Evolutionary conservation across 202 grass and related monocot genomes (phyloP), one percentile per base, ranked within the genome.

Genomic region (Dendrocalamus latiflorus): DNA sequence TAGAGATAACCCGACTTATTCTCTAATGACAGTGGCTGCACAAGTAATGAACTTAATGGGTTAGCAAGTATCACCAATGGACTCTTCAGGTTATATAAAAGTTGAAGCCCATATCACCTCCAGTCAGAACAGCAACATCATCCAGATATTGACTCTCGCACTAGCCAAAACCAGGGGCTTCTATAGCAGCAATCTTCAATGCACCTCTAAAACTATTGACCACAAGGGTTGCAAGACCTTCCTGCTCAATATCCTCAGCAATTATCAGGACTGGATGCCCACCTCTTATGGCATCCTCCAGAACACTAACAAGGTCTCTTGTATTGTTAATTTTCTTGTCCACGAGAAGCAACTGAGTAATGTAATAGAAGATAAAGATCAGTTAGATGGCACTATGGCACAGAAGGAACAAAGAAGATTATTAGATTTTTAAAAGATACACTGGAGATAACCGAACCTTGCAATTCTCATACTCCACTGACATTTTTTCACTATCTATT

Each of bases 401-500:
- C n/a, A n/a, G n/a, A n/a, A n/a, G n/a, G n/a, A n/a, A n/a, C n/a
- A n/a, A n/a, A n/a, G n/a, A n/a, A n/a, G 33, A 49, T 16, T 49
- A 13, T 12, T 45, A 45, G 2, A 45, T 13, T 12, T 45, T 45
- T 12, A 45, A 12, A 45, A 45, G 11, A 11, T 4, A n/a, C n/a
- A n/a, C n/a, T 12, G 53, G 26, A 61, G 37, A 20, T 44, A 36
- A 70, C 5, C 86, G 64, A 59, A 97, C 95, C 92, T 97, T 97
- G 90, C 92, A 97, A 56, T 97, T 94, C 42, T 94, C 92, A 83
- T 94, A 97, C 64, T 97, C 95, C 48, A 86, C 92, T 25, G 86
- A 76, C 95, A 97, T 97, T 73, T 97, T 97, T 59, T 94, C 95
- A 82, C 95, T 93, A 47, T 97, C 95, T 38, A 90, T 97, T 22